Percentiles rank a stretch among this genome's conserved stretches.
These are phyloP conservation scores for Xylaria sp. DNA, from an alignment of 2,329 filamentous ascomycete genomes.

Conservation along the genomic window DNA sequence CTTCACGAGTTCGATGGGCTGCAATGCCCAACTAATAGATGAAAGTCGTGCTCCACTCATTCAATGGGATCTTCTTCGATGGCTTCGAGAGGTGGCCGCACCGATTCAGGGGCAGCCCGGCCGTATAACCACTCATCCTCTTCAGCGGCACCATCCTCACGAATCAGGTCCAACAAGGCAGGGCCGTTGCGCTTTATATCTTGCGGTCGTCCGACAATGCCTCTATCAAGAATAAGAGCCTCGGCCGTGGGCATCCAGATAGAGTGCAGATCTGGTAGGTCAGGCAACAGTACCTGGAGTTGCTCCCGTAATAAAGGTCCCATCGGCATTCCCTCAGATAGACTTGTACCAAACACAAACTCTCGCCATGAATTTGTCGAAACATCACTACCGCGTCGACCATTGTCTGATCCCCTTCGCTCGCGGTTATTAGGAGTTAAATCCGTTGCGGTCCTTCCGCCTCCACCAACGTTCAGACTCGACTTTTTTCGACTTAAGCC, in stretches of 20 bases:
- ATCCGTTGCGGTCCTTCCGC: constrained; percentile 37
- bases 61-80: constrained; percentile 64
- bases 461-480: constrained; percentile 52
- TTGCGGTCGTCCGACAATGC: constrained; percentile 66
- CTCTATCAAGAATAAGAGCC: constrained; percentile 68
- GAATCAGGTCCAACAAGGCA: constrained; percentile 72
- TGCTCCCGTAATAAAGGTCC: constrained; percentile 63
- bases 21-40: constrained; percentile 25
- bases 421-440: constrained; percentile 35
- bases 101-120: constrained; percentile 63
- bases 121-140: constrained; percentile 74
- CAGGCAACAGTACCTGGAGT: constrained; percentile 61
- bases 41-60: constrained; percentile 39
- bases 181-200: constrained; percentile 73
- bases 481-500: constrained; percentile 70
- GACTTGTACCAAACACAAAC: constrained; percentile 68
- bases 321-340: constrained; percentile 73
- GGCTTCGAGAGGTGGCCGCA: constrained; percentile 62
- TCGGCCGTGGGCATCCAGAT: constrained; percentile 74
- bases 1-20: constrained; percentile 30
- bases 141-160: constrained; percentile 67
- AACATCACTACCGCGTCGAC: constrained; percentile 47
- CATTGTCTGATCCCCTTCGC: constrained; percentile 47
- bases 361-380: constrained; percentile 50
- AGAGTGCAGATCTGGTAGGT: constrained; percentile 68